phyloP scores from a whole-genome alignment of 2,329 filamentous ascomycete genomes.

The Talaromyces funiculosus region DNA sequence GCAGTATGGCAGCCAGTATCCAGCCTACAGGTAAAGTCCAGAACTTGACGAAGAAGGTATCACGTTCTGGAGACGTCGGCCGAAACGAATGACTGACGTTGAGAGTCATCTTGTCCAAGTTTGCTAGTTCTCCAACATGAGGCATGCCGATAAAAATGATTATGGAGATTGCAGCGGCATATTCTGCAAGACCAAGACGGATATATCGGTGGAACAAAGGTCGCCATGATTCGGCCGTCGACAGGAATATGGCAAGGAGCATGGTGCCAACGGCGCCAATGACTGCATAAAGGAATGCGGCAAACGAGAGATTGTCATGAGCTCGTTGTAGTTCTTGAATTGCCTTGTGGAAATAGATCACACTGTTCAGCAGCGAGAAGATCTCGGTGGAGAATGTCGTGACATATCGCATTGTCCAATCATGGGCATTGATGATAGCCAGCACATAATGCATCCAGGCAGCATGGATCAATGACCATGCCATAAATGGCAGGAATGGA shows the following conservation, averaged over 20 bases:
- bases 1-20: conserved; percentile 58
- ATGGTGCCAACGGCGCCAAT: conserved; percentile 61
- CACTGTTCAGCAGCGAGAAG: conserved; percentile 60
- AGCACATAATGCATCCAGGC: conserved; percentile 61
- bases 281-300: conserved; percentile 60
- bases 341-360: conserved; percentile 65
- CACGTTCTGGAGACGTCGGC: conserved; percentile 52
- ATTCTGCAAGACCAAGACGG: conserved; percentile 57
- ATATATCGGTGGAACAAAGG: conserved; percentile 58
- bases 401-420: conserved; percentile 66
- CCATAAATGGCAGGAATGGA: conserved; percentile 61
- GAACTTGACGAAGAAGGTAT: conserved; percentile 57
- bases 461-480: conserved; percentile 61
- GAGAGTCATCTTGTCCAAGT: conserved; percentile 54
- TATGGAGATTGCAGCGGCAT: conserved; percentile 62
- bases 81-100: conserved; percentile 52
- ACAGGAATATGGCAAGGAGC: conserved; percentile 56
- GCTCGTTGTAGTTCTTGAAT: conserved; percentile 59
- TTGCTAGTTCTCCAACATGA: conserved; percentile 54
- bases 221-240: conserved; percentile 57
- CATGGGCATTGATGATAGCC: conserved; percentile 62
- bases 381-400: conserved; percentile 63
- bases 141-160: conserved; percentile 61
- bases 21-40: conserved; percentile 56
- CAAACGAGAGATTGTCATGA: conserved; percentile 52